phyloP scores from a whole-genome alignment of 306 rosid species.

The Acacia melanoxylon region DNA sequence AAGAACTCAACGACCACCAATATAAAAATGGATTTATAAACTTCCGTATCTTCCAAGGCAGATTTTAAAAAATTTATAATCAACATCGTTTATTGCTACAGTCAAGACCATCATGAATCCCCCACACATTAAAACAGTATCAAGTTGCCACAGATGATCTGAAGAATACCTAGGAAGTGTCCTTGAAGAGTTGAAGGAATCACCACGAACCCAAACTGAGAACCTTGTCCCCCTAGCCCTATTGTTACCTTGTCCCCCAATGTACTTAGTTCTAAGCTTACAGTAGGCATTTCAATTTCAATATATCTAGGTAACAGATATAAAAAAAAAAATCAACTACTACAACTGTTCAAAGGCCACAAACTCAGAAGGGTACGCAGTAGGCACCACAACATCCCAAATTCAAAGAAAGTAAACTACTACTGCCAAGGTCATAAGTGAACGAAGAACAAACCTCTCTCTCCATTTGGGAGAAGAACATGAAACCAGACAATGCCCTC shows the following conservation, averaged over 20 bases:
- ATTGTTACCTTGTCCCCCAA: slow-evolving; percentile 1
- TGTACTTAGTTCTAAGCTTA: not conserved
- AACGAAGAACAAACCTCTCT: slow-evolving; percentile 71
- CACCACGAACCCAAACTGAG: slow-evolving; percentile 1
- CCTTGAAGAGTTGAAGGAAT: not conserved
- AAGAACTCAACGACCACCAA: not conserved
- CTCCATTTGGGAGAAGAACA: slow-evolving; percentile 95
- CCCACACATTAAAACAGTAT: not conserved
- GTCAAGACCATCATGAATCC: not conserved
- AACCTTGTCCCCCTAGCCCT: not conserved
- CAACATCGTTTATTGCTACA: not conserved
- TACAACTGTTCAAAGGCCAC: not conserved
- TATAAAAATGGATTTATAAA: too few relatives aligned
- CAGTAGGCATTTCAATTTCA: not conserved
- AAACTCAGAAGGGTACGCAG: not conserved
- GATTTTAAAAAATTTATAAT: not conserved
- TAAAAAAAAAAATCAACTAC: not conserved
- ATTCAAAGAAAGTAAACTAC: not conserved
- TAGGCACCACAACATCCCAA: slow-evolving; percentile 6
- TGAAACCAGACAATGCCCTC: slow-evolving; percentile 94
- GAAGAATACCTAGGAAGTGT: not conserved
- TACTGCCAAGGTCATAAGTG: not conserved
- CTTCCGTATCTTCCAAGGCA: not conserved
- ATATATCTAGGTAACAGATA: not conserved
- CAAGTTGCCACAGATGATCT: not conserved